A percentile compares a stretch with the other conserved stretches of the same genome.
These are phyloP conservation scores for Apiospora sp. DNA, from an alignment of 2,329 filamentous ascomycete species.

Conservation along the genomic window DNA sequence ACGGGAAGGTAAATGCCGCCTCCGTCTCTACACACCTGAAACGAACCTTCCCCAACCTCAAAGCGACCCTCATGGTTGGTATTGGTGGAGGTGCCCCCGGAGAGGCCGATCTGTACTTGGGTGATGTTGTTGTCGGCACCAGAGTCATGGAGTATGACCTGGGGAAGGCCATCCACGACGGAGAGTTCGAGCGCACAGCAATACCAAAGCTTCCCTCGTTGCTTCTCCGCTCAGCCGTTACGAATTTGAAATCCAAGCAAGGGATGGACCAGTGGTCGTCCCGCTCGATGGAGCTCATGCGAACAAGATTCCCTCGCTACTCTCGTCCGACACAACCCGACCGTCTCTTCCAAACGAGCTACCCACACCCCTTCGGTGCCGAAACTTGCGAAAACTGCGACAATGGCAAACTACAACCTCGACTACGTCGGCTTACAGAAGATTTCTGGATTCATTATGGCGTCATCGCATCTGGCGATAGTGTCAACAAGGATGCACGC, in stretches of 20 bases:
- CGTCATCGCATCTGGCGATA: constrained; percentile 31
- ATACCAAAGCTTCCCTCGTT: not conserved
- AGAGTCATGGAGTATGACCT: constrained; percentile 5
- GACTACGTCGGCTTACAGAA: not conserved
- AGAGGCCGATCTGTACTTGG: constrained; percentile 35
- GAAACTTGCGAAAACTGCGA: not conserved
- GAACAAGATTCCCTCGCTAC: not conserved
- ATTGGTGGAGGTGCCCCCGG: constrained; percentile 10
- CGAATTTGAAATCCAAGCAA: not conserved
- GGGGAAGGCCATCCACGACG: not conserved
- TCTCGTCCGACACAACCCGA: not conserved
- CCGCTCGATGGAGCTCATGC: not conserved
- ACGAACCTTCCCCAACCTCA: constrained; percentile 37
- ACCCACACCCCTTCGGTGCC: not conserved
- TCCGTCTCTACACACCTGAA: constrained; percentile 36
- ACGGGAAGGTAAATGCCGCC: constrained; percentile 38
- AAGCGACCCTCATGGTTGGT: constrained; percentile 37
- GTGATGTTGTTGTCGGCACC: not conserved
- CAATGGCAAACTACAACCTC: not conserved
- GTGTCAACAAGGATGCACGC: constrained; percentile 30
- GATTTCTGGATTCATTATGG: constrained; percentile 30
- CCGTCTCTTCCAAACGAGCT: not conserved
- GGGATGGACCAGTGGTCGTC: not conserved
- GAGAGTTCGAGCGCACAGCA: not conserved
- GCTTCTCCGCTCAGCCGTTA: not conserved